phyloP scores from a whole-genome alignment of 2,329 filamentous ascomycete species.

The Scedosporium dehoogii region DNA sequence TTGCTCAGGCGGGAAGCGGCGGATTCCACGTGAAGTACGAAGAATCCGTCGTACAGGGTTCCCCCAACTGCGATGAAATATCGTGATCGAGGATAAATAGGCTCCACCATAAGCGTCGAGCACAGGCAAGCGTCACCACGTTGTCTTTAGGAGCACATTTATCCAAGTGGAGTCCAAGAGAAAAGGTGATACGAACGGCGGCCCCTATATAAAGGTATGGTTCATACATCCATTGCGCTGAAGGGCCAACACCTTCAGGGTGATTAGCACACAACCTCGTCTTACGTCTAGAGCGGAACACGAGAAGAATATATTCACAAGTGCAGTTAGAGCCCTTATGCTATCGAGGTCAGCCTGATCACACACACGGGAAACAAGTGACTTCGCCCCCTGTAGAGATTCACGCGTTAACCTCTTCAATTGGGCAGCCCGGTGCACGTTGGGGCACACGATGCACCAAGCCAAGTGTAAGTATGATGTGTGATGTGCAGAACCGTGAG shows the following conservation, averaged over 20 bases:
- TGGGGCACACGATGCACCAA: background rate
- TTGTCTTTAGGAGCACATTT: background rate
- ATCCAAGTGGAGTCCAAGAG: background rate
- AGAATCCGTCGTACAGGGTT: background rate
- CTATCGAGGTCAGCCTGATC: background rate
- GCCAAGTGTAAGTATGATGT: background rate
- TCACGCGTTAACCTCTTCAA: background rate
- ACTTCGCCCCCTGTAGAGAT: background rate
- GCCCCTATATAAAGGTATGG: background rate
- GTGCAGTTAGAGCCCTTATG: background rate
- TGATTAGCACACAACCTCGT: too few species aligned
- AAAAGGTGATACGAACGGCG: background rate
- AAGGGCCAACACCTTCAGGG: background rate
- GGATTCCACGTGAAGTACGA: background rate
- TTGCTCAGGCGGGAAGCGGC: background rate
- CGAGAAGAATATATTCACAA: background rate
- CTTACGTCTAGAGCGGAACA: background rate
- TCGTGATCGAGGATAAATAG: background rate
- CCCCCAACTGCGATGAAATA: background rate
- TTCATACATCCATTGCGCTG: background rate
- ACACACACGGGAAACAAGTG: background rate
- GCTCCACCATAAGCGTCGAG: background rate
- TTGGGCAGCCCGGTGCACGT: background rate
- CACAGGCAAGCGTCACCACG: background rate
- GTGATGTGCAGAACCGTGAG: background rate